These are phyloP conservation scores for Aureobasidium zeae DNA, from an alignment of 2,329 filamentous ascomycete genomes.

Conservation along the genomic window DNA sequence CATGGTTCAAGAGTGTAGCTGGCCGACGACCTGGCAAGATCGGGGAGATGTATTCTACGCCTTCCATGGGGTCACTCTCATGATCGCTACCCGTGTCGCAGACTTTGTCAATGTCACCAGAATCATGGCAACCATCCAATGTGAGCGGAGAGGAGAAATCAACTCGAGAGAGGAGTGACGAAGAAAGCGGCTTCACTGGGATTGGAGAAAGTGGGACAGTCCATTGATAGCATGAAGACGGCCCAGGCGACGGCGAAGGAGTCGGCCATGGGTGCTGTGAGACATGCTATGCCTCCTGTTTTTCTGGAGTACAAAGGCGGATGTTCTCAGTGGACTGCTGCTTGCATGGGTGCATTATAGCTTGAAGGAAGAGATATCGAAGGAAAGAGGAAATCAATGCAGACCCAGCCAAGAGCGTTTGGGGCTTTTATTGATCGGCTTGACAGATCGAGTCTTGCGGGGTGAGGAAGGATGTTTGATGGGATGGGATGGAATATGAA, in stretches of 20 bases:
- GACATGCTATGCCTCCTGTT: neutral
- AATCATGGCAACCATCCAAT: conserved; percentile 8
- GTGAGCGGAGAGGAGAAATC: no score
- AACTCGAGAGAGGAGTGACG: neutral
- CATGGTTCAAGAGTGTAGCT: neutral
- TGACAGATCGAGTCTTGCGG: neutral
- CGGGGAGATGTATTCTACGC: neutral
- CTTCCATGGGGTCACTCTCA: conserved; percentile 2
- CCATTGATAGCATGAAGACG: neutral
- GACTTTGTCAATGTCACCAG: neutral
- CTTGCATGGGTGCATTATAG: neutral
- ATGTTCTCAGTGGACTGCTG: conserved; percentile 4
- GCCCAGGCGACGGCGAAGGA: neutral
- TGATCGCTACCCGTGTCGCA: neutral
- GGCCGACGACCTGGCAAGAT: conserved; percentile 12
- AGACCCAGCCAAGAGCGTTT: neutral
- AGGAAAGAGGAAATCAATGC: neutral
- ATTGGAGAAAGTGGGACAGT: neutral
- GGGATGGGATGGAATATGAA: conserved; percentile 5
- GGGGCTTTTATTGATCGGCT: neutral
- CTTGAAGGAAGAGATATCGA: neutral
- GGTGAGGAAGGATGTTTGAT: neutral
- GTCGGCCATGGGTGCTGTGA: neutral
- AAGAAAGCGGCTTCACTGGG: neutral
- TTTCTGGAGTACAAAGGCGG: neutral